These are phyloP conservation scores for Peterozyma toletana DNA, from an alignment of 805 yeast species.

Conservation along the genomic window DNA sequence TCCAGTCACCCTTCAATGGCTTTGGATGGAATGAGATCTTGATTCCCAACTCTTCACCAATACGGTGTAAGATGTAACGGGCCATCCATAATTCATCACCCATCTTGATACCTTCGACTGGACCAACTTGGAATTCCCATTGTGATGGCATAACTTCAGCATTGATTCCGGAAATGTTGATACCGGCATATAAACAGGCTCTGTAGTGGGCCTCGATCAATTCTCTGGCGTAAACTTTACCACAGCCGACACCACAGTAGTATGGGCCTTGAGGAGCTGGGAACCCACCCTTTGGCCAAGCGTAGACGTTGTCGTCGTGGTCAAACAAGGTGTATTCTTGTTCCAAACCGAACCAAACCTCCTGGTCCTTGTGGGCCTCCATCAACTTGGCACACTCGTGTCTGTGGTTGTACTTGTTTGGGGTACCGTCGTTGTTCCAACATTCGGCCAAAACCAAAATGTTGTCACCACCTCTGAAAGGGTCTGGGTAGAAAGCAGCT, in stretches of 20 bases:
- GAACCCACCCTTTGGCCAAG: conserved; percentile 99
- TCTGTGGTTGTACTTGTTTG: conserved; percentile 98
- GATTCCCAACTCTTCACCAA: conserved; percentile 98
- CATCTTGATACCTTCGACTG: conserved; percentile 91
- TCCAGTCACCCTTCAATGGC: conserved; percentile 99
- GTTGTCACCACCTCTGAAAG: conserved; percentile 97
- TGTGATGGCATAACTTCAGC: conserved; percentile 99
- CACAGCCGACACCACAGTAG: conserved; percentile 99
- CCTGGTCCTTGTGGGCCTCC: conserved; percentile 80
- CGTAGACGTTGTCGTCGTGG: conserved; percentile 82
- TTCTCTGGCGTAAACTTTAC: conserved; percentile 96
- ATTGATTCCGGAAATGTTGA: conserved; percentile 89
- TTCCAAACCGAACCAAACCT: conserved; percentile 96
- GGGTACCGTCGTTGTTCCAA: conserved; percentile 98
- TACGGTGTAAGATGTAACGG: conserved; percentile 86
- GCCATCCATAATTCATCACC: conserved; percentile 98
- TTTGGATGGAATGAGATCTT: conserved; percentile 99
- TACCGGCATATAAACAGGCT: conserved; percentile 92
- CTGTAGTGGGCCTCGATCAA: conserved; percentile 98
- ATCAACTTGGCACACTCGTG: conserved; percentile 92
- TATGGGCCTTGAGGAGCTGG: conserved; percentile 99
- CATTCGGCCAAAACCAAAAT: conserved; percentile 91
- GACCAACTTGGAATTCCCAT: conserved; percentile 99
- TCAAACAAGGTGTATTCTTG: conserved; percentile 98
- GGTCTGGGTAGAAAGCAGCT: conserved; percentile 91